Percentiles rank a stretch among this genome's conserved stretches.
phyloP scores from a whole-genome alignment of 129 eudicot species.

The Flaveria robusta region DNA sequence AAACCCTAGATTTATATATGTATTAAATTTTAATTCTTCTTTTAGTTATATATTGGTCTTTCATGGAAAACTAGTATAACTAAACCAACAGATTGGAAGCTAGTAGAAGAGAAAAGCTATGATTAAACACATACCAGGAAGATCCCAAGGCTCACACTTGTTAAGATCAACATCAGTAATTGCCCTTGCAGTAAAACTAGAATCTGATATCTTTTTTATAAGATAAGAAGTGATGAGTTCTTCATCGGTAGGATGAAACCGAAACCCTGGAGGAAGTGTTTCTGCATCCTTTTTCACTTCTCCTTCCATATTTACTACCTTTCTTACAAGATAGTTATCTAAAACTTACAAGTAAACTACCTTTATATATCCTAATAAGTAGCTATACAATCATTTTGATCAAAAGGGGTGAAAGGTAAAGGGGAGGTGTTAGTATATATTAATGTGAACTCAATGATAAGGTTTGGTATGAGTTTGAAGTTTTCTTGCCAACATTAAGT shows the following conservation, averaged over 20 bases:
- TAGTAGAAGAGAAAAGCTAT: background rate
- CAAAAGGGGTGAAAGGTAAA: conserved; percentile 40
- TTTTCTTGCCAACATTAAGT: conserved; percentile 30
- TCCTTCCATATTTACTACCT: conserved; percentile 39
- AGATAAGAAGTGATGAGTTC: conserved; percentile 53
- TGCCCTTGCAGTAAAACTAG: conserved; percentile 49
- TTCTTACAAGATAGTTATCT: conserved; percentile 17
- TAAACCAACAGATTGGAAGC: background rate
- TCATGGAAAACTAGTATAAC: background rate
- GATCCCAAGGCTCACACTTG: conserved; percentile 59
- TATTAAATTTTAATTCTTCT: background rate
- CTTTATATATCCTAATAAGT: background rate
- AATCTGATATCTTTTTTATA: conserved; percentile 47
- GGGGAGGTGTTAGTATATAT: conserved; percentile 22
- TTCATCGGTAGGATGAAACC: conserved; percentile 57
- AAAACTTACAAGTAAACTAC: conserved; percentile 22
- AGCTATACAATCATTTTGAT: conserved; percentile 21
- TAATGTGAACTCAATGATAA: conserved; percentile 31
- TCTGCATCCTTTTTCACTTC: conserved; percentile 42
- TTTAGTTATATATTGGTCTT: background rate
- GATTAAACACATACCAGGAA: conserved; percentile 43
- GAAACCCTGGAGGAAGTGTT: conserved; percentile 53
- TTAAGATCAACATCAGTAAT: conserved; percentile 55
- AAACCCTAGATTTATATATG: conserved; percentile 30
- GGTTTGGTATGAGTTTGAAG: conserved; percentile 35